Evolutionary conservation across 1,284 basidiomycete species (phyloP).

Genomic region (Fistulinella staudtii): DNA sequence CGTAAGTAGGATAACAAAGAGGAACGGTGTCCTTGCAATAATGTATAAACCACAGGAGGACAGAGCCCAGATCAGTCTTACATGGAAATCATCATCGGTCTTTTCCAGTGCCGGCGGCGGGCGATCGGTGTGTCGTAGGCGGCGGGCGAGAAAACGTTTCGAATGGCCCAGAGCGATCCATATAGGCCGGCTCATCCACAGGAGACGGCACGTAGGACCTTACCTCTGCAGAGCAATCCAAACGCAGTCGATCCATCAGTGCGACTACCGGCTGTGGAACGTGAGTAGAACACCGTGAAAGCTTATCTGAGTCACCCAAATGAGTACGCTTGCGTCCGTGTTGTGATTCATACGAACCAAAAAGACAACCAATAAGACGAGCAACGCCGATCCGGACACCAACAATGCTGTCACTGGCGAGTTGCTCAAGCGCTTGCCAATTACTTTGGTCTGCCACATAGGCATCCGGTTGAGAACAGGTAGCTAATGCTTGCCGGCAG

Average conservation of each 20-base stretch:
- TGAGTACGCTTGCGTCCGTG: constrained; percentile 2
- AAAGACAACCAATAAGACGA: constrained; percentile 56
- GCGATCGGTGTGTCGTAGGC: constrained; percentile 14
- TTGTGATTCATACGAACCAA: constrained; percentile 39
- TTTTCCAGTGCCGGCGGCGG: constrained; percentile 5
- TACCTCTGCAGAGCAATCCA: constrained; percentile 50
- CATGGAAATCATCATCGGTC: constrained; percentile 12
- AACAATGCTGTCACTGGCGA: constrained; percentile 71
- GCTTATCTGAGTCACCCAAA: constrained; percentile 18
- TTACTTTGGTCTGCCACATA: constrained; percentile 49
- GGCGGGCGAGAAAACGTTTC: constrained; percentile 37
- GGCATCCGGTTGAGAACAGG: constrained; percentile 36
- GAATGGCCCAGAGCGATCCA: constrained; percentile 20
- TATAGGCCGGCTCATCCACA: constrained; percentile 12
- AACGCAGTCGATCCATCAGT: constrained; percentile 40
- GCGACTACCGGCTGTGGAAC: constrained; percentile 31
- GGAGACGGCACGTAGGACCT: constrained; percentile 36
- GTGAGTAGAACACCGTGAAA: constrained; percentile 23
- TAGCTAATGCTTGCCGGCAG: constrained; percentile 63
- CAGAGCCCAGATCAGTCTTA: not conserved
- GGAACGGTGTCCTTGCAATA: constrained; percentile 16
- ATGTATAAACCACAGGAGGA: constrained; percentile 14
- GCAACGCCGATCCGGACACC: constrained; percentile 88
- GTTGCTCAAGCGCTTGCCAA: constrained; percentile 52
- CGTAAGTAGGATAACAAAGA: constrained; percentile 20